Percentiles rank a stretch among this genome's conserved stretches.
Evolutionary conservation across 768 basidiomycete genomes (phyloP).

Genomic region (Psilocybe cubensis): DNA sequence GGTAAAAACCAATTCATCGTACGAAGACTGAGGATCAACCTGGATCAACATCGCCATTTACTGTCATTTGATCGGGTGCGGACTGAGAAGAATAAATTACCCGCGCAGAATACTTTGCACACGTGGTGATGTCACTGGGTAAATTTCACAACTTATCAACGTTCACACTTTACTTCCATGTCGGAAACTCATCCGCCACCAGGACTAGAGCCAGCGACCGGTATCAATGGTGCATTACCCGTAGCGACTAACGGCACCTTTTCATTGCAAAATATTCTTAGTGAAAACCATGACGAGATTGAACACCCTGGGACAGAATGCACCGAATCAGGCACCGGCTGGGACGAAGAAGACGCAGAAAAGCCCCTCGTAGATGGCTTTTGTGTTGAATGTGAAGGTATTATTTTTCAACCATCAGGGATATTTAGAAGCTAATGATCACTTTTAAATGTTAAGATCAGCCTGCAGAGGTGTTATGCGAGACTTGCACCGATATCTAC

Average conservation of each 20-base stretch:
- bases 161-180: constrained; percentile 16
- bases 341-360: constrained; percentile 67
- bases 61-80: constrained; percentile 37
- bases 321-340: constrained; percentile 46
- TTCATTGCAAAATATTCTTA: constrained; percentile 73
- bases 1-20: background rate
- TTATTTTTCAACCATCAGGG: constrained; percentile 5
- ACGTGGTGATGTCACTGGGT: constrained; percentile 16
- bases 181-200: constrained; percentile 19
- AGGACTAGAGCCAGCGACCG: constrained; percentile 13
- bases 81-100: background rate
- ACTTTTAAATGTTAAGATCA: constrained; percentile 58
- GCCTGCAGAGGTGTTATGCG: constrained; percentile 76
- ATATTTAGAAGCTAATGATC: background rate
- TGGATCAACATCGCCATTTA: too few species aligned
- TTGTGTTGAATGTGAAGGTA: constrained; percentile 89
- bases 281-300: constrained; percentile 61
- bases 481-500: constrained; percentile 71
- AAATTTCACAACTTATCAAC: constrained; percentile 10
- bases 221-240: constrained; percentile 9
- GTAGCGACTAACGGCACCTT: constrained; percentile 35
- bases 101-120: constrained; percentile 24
- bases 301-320: constrained; percentile 50
- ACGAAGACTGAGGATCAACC: background rate
- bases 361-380: constrained; percentile 60